phyloP scores from a whole-genome alignment of 305 asterid species.

The Solanum aculeatissimum region DNA sequence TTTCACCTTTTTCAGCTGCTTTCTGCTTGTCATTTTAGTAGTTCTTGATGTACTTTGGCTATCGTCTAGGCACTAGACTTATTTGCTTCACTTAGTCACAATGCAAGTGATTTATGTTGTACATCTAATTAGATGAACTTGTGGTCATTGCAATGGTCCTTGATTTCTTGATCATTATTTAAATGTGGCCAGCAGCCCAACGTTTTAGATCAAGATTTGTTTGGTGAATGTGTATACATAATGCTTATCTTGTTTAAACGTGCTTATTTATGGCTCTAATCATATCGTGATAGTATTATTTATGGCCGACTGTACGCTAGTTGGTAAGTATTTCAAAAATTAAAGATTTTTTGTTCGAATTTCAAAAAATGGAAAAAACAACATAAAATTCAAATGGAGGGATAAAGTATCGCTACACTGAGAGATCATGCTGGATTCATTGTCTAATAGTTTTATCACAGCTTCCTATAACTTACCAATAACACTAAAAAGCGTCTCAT shows the following conservation, averaged over 20 bases:
- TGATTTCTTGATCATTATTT: not conserved
- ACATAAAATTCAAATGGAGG: too few relatives aligned
- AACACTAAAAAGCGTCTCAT: not conserved
- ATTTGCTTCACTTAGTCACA: not conserved
- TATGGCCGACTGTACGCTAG: not conserved
- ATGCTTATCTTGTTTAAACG: not conserved
- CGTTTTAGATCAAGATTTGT: not conserved
- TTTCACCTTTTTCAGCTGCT: slow-evolving; percentile 52
- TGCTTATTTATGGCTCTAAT: not conserved
- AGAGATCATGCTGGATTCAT: not conserved
- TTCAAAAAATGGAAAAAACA: too few relatives aligned
- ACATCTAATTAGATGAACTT: not conserved
- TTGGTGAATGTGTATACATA: not conserved
- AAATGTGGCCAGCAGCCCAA: not conserved
- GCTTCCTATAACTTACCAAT: not conserved
- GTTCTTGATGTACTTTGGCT: slow-evolving; percentile 62
- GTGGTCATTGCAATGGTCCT: not conserved
- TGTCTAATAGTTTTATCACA: not conserved
- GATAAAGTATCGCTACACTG: not conserved
- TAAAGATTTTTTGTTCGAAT: not conserved
- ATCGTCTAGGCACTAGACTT: slow-evolving; percentile 26
- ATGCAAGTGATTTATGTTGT: not conserved
- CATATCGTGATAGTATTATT: not conserved
- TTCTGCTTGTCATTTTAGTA: slow-evolving; percentile 49
- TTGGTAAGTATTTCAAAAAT: not conserved